These are phyloP conservation scores for Cetradonia linearis DNA, from an alignment of 495 filamentous ascomycete species.

Conservation along the genomic window DNA sequence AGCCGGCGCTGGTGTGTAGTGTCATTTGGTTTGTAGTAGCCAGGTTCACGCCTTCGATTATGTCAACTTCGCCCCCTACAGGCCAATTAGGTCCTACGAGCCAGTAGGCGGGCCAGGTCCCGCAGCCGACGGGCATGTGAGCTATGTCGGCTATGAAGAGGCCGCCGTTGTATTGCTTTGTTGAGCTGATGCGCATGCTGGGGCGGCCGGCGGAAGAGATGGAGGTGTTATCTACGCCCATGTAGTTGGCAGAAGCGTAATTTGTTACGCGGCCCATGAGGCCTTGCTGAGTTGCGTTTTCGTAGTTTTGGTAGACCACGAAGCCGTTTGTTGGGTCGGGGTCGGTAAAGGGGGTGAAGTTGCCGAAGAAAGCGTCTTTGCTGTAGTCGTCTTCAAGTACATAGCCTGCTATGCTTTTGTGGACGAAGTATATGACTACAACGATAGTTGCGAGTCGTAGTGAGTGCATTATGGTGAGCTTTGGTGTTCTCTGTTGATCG, in stretches of 20 bases:
- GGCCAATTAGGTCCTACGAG: conserved; percentile 53
- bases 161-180: conserved; percentile 42
- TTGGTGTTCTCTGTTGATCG: too few relatives aligned
- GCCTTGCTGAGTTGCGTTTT: conserved; percentile 39
- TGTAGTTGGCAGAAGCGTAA: conserved; percentile 33
- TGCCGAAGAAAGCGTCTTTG: conserved; percentile 43
- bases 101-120: conserved; percentile 52
- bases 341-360: conserved; percentile 42
- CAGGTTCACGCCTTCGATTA: conserved; percentile 61
- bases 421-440: conserved; percentile 23
- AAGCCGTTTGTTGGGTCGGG: conserved; percentile 60
- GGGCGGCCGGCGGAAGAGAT: conserved; percentile 40
- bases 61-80: conserved; percentile 58
- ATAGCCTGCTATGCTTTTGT: conserved; percentile 39
- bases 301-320: conserved; percentile 49
- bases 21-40: conserved; percentile 49
- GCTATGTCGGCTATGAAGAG: conserved; percentile 51
- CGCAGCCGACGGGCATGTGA: conserved; percentile 48
- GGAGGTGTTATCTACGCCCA: conserved; percentile 35
- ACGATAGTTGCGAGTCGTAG: neutral
- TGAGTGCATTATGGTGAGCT: conserved; percentile 9
- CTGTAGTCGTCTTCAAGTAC: conserved; percentile 38
- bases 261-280: conserved; percentile 42
- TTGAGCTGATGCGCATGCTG: conserved; percentile 46
- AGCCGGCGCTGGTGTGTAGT: conserved; percentile 53